Base-by-base conservation (phyloP, 352 stramenopile genomes). In the Globisporangium orthogonon region DNA sequence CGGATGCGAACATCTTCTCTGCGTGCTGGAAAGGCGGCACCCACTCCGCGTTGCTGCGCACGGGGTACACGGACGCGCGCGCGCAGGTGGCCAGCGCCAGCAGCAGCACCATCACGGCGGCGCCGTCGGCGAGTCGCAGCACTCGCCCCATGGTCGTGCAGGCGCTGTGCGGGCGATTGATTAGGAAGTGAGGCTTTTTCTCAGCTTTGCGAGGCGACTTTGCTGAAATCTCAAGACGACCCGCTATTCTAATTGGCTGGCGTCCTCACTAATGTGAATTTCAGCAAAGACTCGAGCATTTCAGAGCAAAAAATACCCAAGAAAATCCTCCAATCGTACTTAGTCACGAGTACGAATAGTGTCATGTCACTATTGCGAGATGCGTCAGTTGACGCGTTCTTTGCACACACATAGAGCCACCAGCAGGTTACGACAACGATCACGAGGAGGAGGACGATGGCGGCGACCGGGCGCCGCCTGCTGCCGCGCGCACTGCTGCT, bases 1-100 rank as follows among this genome's bases (percentile, higher is more conserved):
- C 61, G 5, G 72, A 87, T 17, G 79, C 84, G 62, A 94, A 94
- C 51, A 94, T 78, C 66, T 94, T 94, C 65, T 94, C 84, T 7
- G 84, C 83, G 53, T 84, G 83, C 62, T 94, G 84, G 60, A 87
- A 92, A 3, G 84, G 76, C 2, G 83, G 83, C 40, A 92, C 72
- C 83, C 83, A 92, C 35, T 82, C 69, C 4, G 40, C 40, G 55
- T 72, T 79, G 61, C 76, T 90, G 45, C 73, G n/a, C 15, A 92
- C 65, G 6, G 72, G 74, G 58, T 92, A 92, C 50, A 90, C 85
- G 15, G 83, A 92, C 46, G 78, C 79, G 15, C 18, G 15, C 2
- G 59, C 60, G 23, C 31, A 10, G 9, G 15, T 31, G 35, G 10
- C 33, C 17, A 58, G 43, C 13, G 9, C 14, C 15, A 58, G 17